Percentiles rank a stretch among this genome's conserved stretches.
Conservation (phyloP, 305 asterid genomes). For the Euphrasia arctica region DNA sequence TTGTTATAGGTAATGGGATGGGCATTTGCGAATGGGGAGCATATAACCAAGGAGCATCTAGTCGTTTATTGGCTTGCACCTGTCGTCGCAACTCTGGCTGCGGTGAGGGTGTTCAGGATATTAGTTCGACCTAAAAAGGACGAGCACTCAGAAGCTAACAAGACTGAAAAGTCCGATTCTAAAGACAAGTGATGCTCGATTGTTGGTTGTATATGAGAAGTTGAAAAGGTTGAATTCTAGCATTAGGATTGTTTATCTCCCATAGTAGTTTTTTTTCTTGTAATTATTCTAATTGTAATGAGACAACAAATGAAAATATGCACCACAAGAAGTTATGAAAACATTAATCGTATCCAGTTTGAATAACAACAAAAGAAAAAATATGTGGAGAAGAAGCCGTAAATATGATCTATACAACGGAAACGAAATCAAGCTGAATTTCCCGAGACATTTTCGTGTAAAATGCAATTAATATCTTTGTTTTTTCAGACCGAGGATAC, state of each 20-base stretch:
- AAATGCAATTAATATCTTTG: too few species aligned
- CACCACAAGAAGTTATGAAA: too few species aligned
- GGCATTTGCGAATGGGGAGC: conserved; percentile 88
- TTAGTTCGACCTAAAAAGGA: conserved; percentile 36
- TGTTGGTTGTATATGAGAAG: conserved; percentile 23
- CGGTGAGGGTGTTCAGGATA: conserved; percentile 60
- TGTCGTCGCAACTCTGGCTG: conserved; percentile 69
- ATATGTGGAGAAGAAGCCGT: too few species aligned
- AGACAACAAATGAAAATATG: too few species aligned
- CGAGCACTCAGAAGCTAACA: conserved; percentile 19
- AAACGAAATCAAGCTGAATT: too few species aligned
- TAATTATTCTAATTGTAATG: too few species aligned
- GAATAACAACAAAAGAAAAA: too few species aligned
- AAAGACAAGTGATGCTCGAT: background rate
- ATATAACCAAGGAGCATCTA: conserved; percentile 71
- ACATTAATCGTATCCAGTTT: too few species aligned
- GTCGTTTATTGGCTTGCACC: conserved; percentile 96
- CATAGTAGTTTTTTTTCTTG: too few species aligned
- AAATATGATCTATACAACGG: too few species aligned
- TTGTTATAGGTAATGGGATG: conserved; percentile 79
- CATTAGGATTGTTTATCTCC: background rate
- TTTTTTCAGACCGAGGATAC: too few species aligned
- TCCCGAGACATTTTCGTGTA: too few species aligned
- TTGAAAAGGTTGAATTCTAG: background rate
- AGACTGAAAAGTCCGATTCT: conserved; percentile 47